phyloP scores from a whole-genome alignment of 352 stramenopile genomes.

The Globisporangium middletonii region DNA sequence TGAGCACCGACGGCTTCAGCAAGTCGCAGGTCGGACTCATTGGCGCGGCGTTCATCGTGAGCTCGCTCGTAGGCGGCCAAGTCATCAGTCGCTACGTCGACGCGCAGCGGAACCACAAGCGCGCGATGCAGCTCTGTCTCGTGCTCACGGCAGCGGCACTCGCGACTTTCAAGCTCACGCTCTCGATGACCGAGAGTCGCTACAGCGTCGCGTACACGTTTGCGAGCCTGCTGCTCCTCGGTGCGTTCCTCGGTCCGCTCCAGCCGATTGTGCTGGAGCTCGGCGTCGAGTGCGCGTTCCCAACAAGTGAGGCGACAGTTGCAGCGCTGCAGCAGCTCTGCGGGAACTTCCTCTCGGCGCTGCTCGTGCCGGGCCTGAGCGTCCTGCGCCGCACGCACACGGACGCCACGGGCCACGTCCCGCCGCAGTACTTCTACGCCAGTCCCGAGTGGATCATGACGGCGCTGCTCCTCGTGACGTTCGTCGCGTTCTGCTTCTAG shows the following conservation, averaged over 20 bases:
- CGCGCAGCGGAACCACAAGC: slow-evolving; percentile 48
- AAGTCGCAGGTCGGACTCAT: slow-evolving; percentile 63
- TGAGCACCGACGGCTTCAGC: slow-evolving; percentile 50
- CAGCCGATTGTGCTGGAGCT: slow-evolving; percentile 69
- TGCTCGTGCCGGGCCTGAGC: slow-evolving; percentile 47
- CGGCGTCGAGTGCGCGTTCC: slow-evolving; percentile 65
- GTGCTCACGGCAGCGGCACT: slow-evolving; percentile 39
- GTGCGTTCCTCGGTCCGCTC: slow-evolving; percentile 51
- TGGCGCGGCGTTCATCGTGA: slow-evolving; percentile 63
- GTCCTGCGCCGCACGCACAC: slow-evolving; percentile 29
- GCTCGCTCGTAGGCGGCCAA: slow-evolving; percentile 59
- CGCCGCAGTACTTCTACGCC: slow-evolving; percentile 33
- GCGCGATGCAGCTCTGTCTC: slow-evolving; percentile 46
- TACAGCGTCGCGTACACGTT: slow-evolving; percentile 31
- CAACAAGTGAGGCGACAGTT: slow-evolving; percentile 70
- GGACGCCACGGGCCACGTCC: slow-evolving; percentile 23
- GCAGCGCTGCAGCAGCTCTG: slow-evolving; percentile 71
- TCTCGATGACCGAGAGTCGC: slow-evolving; percentile 10
- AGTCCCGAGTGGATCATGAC: slow-evolving; percentile 53
- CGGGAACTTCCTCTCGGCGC: slow-evolving; percentile 62
- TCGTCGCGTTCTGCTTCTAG: slow-evolving; percentile 33
- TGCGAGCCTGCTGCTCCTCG: slow-evolving; percentile 35
- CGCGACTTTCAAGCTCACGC: slow-evolving; percentile 37
- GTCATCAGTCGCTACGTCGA: slow-evolving; percentile 68
- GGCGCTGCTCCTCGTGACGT: slow-evolving; percentile 16